Base-by-base conservation (phyloP, 2,329 filamentous ascomycete species). In the Graphilbum sp. region DNA sequence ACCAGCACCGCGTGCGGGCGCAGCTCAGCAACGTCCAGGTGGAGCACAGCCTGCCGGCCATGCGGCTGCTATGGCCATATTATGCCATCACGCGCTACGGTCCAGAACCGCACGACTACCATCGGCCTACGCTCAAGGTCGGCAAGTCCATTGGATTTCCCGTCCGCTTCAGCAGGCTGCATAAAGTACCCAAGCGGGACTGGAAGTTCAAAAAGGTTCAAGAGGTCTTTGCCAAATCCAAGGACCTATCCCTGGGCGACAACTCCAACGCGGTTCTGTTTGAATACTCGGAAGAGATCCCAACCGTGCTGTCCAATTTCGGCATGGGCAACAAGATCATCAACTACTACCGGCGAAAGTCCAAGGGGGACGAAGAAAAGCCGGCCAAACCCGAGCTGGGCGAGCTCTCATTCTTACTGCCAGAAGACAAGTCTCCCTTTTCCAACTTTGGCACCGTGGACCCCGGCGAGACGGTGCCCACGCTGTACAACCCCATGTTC, bases 281-380 rank as follows among this genome's bases (percentile, higher is more conserved):
- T 25, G 90, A 98, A 57, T 98, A 98, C 55, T 92, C 85, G 9
- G 90, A 98, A 57, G 86, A 95, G 51, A 79, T 85, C 45, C 90
- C 90, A 1, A 81, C 79, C 10, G 85, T 93, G 42, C 64, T 98
- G 44, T 95, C 88, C 32, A 95, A 93, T 53, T 94, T 95, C 51
- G 90, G 88, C 46, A 98, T 98, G 90, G 87, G 87, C 37, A 93
- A 80, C 55, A 81, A 86, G 38, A 72, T 98, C 41, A 85, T 96
- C 63, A 96, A 98, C 57, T 98, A 96, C 58, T 95, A 95, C 54
- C 81, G 85, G 30, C 76, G 87, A 42, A 85, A 85, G 50, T 81
- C 85, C 52, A 72, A 72, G 31, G 70, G 69, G 25, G 83, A 92
- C 34, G 83, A 90, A 43, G 72, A 75, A 35, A 69, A 73, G 37